phyloP scores from a whole-genome alignment of 257 asterid species.

The Nemophila menziesii region DNA sequence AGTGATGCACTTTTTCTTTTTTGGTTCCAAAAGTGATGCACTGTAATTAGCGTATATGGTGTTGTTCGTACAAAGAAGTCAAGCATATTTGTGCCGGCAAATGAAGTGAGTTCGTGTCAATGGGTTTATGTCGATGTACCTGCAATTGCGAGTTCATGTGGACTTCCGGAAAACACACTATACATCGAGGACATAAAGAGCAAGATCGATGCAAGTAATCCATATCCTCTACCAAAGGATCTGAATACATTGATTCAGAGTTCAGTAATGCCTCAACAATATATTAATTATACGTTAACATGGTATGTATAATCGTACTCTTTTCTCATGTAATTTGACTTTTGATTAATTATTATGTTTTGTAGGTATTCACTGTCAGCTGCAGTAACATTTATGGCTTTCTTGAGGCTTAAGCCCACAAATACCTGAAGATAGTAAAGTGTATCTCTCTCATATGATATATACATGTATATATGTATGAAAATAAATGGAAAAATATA shows the following conservation, averaged over 20 bases:
- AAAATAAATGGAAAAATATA: no score
- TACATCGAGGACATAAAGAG: constrained; percentile 73
- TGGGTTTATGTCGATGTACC: constrained; percentile 94
- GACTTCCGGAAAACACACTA: constrained; percentile 57
- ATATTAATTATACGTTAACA: constrained; percentile 71
- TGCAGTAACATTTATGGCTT: constrained; percentile 90
- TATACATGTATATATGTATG: constrained; percentile 1
- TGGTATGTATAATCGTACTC: constrained; percentile 40
- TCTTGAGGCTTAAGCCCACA: constrained; percentile 55
- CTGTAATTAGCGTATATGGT: no score
- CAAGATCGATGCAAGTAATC: constrained; percentile 58
- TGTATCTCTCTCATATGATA: no score
- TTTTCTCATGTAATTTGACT: no score
- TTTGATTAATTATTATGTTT: constrained; percentile 5
- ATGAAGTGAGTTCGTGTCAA: constrained; percentile 66
- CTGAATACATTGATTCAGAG: constrained; percentile 48
- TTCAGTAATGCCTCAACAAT: constrained; percentile 95
- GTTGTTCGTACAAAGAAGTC: constrained; percentile 87
- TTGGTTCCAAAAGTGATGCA: no score
- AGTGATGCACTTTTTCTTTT: no score
- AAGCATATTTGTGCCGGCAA: constrained; percentile 88
- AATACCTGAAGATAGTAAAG: constrained; percentile 40
- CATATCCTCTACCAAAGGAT: constrained; percentile 88
- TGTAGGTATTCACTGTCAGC: constrained; percentile 94
- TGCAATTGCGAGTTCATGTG: constrained; percentile 65